Conservation (phyloP, 345 rosid species). For the Eutrema yunnanense region DNA sequence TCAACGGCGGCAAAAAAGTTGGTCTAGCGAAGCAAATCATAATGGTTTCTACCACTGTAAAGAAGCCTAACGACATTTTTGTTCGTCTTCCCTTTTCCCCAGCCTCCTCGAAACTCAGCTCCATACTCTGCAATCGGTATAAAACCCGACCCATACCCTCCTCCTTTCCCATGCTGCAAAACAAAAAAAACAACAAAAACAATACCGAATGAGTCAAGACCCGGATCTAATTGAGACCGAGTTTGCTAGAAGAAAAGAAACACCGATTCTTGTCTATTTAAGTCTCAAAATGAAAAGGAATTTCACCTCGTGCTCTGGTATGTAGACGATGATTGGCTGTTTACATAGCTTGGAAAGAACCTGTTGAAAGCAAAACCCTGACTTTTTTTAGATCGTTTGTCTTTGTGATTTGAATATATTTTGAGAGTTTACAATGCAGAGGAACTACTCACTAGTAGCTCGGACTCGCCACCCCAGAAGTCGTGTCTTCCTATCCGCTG, state of each 20-base stretch:
- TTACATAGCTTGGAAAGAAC: slow-evolving; percentile 75
- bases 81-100: slow-evolving; percentile 42
- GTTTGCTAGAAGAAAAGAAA: not conserved
- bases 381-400: not conserved
- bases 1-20: too few relatives aligned
- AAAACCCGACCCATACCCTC: slow-evolving; percentile 62
- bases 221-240: not conserved
- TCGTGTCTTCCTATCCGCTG: slow-evolving; percentile 62
- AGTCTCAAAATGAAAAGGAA: not conserved
- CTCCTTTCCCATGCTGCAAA: slow-evolving; percentile 45
- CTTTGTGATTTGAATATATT: not conserved
- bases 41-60: slow-evolving; percentile 79
- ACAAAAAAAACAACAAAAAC: not conserved
- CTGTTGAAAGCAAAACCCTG: slow-evolving; percentile 30
- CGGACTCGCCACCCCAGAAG: slow-evolving; percentile 98
- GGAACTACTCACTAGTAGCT: slow-evolving; percentile 62
- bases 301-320: slow-evolving; percentile 77
- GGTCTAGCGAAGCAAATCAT: slow-evolving; percentile 53
- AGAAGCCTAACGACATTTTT: slow-evolving; percentile 71
- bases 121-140: slow-evolving; percentile 86
- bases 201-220: not conserved
- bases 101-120: slow-evolving; percentile 52
- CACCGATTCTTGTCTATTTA: not conserved
- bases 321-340: slow-evolving; percentile 73
- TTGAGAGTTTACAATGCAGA: not conserved